phyloP scores from a whole-genome alignment of 108 stramenopile species.

The Fistulifera solaris region DNA sequence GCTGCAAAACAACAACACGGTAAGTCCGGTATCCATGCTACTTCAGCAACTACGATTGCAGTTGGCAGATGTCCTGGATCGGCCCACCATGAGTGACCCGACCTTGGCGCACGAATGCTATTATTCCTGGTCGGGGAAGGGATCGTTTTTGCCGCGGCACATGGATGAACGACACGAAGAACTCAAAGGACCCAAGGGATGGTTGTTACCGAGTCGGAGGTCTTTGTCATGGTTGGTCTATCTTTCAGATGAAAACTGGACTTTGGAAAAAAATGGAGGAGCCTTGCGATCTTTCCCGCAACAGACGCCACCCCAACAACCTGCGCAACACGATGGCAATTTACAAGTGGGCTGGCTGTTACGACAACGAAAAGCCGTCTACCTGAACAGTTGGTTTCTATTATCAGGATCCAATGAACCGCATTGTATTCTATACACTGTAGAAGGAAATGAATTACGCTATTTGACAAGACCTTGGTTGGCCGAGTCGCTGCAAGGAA shows the following conservation, averaged over 20 bases:
- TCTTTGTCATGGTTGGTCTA: constrained; percentile 57
- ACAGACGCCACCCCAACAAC: constrained; percentile 1
- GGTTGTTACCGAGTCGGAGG: constrained; percentile 42
- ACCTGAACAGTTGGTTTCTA: constrained; percentile 17
- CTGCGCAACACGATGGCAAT: constrained; percentile 31
- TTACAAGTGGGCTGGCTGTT: constrained; percentile 64
- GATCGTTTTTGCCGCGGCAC: constrained; percentile 45
- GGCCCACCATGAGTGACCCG: constrained; percentile 25
- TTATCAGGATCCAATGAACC: constrained; percentile 32
- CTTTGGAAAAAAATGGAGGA: constrained; percentile 31
- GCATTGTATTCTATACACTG: constrained; percentile 42
- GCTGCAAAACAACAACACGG: background rate
- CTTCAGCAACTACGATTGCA: constrained; percentile 18
- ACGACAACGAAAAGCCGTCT: constrained; percentile 40
- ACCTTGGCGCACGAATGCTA: constrained; percentile 40
- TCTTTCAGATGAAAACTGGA: constrained; percentile 50
- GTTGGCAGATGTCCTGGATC: constrained; percentile 13
- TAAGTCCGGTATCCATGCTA: background rate
- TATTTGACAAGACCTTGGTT: background rate
- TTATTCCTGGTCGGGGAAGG: constrained; percentile 57
- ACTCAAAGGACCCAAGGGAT: constrained; percentile 46
- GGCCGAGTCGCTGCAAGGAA: background rate
- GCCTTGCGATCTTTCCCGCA: constrained; percentile 37
- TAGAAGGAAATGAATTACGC: background rate
- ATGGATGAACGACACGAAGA: constrained; percentile 73